phyloP scores from a whole-genome alignment of 164 flowering plant species.

The Vitis vinifera region DNA sequence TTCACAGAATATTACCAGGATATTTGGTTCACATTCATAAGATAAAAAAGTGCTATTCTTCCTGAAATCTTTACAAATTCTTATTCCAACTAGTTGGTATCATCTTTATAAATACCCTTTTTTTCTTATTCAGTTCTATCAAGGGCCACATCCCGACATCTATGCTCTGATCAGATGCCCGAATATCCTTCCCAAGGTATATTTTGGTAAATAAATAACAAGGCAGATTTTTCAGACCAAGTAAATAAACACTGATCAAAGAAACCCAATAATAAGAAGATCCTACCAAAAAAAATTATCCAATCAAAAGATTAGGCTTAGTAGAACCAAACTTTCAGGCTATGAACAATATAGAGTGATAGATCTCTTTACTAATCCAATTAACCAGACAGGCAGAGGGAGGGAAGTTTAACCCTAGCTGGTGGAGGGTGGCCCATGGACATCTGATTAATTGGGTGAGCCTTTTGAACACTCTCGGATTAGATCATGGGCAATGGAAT shows the following conservation, averaged over 20 bases:
- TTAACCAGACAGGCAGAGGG: too few species aligned
- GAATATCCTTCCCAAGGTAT: not conserved
- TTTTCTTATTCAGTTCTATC: not conserved
- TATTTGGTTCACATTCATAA: not conserved
- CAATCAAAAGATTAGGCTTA: not conserved
- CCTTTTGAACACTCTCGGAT: too few species aligned
- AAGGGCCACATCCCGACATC: not conserved
- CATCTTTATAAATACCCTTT: not conserved
- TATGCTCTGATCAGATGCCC: not conserved
- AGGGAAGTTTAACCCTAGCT: too few species aligned
- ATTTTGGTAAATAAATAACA: not conserved
- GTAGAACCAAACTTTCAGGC: not conserved
- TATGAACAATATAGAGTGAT: not conserved
- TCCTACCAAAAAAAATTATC: not conserved
- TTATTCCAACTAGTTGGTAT: not conserved
- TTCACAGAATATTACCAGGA: constrained; percentile 14
- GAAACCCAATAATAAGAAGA: too few species aligned
- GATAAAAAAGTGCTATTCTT: not conserved
- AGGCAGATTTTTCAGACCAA: not conserved
- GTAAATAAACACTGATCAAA: not conserved
- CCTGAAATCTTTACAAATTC: not conserved
- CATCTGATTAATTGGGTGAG: too few species aligned
- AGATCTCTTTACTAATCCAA: not conserved
- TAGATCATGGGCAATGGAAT: too few species aligned
- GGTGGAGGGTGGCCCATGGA: too few species aligned